These are phyloP conservation scores for Lachancea meyersii DNA, from an alignment of 805 yeast genomes.

Conservation along the genomic window DNA sequence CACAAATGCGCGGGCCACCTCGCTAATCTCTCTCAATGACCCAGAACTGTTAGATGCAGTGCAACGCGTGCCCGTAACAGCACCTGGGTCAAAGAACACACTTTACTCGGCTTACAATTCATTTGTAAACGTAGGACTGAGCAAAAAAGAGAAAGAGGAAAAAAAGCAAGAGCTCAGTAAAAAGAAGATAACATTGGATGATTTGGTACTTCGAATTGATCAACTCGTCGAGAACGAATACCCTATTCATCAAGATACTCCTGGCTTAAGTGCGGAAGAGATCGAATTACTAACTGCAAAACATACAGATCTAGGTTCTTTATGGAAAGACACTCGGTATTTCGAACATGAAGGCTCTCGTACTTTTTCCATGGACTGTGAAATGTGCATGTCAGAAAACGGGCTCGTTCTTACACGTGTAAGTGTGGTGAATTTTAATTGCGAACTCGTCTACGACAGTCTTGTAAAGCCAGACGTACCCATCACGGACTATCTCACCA, in stretches of 20 bases:
- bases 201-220: conserved; percentile 46
- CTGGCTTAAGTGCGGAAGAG: conserved; percentile 13
- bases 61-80: conserved; percentile 41
- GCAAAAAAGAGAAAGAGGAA: conserved; percentile 49
- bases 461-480: conserved; percentile 71
- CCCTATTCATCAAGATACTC: conserved; percentile 50
- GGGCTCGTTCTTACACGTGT: conserved; percentile 73
- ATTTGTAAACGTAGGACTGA: conserved; percentile 49
- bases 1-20: conserved; percentile 7
- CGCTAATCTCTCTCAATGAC: conserved; percentile 9
- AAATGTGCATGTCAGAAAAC: conserved; percentile 66
- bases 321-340: conserved; percentile 48
- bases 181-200: conserved; percentile 40
- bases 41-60: not conserved
- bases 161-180: conserved; percentile 27
- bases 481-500: conserved; percentile 75
- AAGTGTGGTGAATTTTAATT: conserved; percentile 61
- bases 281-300: conserved; percentile 13
- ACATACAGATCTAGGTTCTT: conserved; percentile 3
- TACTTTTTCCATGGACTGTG: conserved; percentile 85
- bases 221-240: conserved; percentile 46
- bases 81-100: conserved; percentile 63
- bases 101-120: conserved; percentile 50
- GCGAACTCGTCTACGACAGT: conserved; percentile 58
- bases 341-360: conserved; percentile 55